Evolutionary conservation across 129 eudicot genomes (phyloP).

Genomic region (Glebionis coronaria): DNA sequence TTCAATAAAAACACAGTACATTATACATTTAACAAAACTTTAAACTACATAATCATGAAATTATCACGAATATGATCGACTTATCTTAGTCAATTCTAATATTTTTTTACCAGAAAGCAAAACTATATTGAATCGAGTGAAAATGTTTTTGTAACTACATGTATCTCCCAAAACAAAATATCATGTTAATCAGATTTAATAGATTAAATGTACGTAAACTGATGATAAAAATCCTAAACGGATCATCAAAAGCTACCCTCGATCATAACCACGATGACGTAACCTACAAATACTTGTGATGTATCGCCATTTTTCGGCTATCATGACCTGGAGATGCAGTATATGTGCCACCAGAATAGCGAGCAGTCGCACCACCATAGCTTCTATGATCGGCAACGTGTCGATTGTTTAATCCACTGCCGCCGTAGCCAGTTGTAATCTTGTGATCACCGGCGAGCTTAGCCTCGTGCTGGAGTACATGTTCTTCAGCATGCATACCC

Average conservation of each 20-base stretch:
- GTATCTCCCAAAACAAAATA: background rate
- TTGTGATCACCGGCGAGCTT: constrained; percentile 34
- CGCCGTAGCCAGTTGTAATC: constrained; percentile 35
- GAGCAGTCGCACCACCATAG: constrained; percentile 20
- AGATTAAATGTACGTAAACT: background rate
- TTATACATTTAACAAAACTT: too few species aligned
- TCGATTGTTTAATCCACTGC: constrained; percentile 35
- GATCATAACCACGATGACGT: constrained; percentile 9
- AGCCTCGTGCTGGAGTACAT: constrained; percentile 25
- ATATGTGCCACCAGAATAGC: constrained; percentile 17
- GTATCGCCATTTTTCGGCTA: constrained; percentile 37
- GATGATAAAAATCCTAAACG: background rate
- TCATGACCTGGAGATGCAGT: constrained; percentile 27
- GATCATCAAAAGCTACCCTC: constrained; percentile 14
- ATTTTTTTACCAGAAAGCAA: too few species aligned
- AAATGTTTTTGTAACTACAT: too few species aligned
- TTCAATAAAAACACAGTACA: too few species aligned
- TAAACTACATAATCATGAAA: too few species aligned
- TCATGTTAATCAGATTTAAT: background rate
- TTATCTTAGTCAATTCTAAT: too few species aligned
- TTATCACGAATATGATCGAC: too few species aligned
- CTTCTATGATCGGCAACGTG: constrained; percentile 21
- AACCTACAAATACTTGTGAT: constrained; percentile 39
- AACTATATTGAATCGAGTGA: too few species aligned
- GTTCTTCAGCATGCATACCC: constrained; percentile 34